Percentiles rank a stretch among this genome's conserved stretches.
Evolutionary conservation across 352 stramenopile genomes (phyloP).

Genomic region (Pythium rhizo-oryzae): DNA sequence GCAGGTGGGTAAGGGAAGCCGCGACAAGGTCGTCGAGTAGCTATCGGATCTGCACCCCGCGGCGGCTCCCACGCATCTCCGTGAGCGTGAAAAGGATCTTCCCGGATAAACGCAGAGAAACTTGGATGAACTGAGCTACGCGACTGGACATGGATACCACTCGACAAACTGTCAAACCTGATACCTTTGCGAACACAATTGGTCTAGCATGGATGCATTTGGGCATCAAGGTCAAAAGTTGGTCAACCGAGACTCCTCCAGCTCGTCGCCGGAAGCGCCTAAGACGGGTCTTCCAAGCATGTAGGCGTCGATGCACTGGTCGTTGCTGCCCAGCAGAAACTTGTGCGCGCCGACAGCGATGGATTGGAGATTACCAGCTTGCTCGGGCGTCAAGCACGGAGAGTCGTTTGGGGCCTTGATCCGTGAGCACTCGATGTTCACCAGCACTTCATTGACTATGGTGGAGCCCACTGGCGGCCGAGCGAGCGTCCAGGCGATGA

Average conservation of each 20-base stretch:
- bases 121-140: neutral
- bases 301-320: neutral
- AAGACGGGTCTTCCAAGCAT: neutral
- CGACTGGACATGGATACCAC: neutral
- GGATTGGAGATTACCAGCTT: neutral
- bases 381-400: neutral
- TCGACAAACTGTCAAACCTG: neutral
- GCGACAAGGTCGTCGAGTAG: too few relatives aligned
- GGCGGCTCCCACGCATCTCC: too few relatives aligned
- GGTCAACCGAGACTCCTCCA: neutral
- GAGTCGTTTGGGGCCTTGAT: neutral
- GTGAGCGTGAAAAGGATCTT: too few relatives aligned
- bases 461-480: neutral
- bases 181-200: neutral
- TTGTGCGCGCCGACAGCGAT: neutral
- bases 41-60: too few relatives aligned
- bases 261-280: neutral
- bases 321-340: neutral
- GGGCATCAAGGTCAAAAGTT: too few relatives aligned
- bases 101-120: neutral
- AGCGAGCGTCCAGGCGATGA: neutral
- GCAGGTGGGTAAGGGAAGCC: too few relatives aligned
- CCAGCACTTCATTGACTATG: neutral
- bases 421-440: neutral
- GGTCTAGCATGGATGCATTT: constrained; percentile 13